Evolutionary conservation across 192 early-diverging fungal species (phyloP), one percentile per base, ranked within the genome.

Genomic region (Rhizophagus prolifer): DNA sequence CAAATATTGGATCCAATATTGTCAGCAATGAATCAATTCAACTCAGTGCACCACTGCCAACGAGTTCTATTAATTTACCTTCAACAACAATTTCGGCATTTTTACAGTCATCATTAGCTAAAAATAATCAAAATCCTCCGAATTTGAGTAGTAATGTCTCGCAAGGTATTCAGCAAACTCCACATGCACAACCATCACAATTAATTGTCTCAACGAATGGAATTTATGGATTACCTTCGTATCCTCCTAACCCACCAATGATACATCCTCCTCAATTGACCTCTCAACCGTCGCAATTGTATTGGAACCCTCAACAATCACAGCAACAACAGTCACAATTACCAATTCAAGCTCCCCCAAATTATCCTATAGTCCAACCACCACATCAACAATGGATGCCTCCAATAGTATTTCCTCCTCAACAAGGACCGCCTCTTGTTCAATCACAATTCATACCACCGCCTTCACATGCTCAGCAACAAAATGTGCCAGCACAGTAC

Each of bases 1-100:
- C 65, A 67, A 67, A 67, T 67, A 67, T 67, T 34, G 65, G 65
- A 38, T n/a, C 28, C 8, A 67, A 38, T 67, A n/a, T 67, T 31
- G 1, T 23, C n/a, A 67, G 4, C 28, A 67, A 67, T 23, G 34
- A 34, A 21, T 34, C 65, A n/a, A 34, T 41, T 8, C 6, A n/a
- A 30, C 14, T 2, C 12, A 62, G 14, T 28, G 8, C 34, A 41
- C 65, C 65, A n/a, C 36, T n/a, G 9, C 0, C 36, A n/a, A 38
- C 21, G 10, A n/a, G 21, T n/a, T 30, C 21, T 36, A 67, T 36
- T 21, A 21, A 7, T 23, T 21, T 67, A 10, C 26, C 65, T n/a
- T 36, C 65, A 9, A 26, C 65, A n/a, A 30, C 28, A 67, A 67
- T 67, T 38, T 26, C 65, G 21, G 34, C 31, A 21, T 67, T 67